Conservation (phyloP, 2,329 filamentous ascomycete species). For the Fusarium scirpi region DNA sequence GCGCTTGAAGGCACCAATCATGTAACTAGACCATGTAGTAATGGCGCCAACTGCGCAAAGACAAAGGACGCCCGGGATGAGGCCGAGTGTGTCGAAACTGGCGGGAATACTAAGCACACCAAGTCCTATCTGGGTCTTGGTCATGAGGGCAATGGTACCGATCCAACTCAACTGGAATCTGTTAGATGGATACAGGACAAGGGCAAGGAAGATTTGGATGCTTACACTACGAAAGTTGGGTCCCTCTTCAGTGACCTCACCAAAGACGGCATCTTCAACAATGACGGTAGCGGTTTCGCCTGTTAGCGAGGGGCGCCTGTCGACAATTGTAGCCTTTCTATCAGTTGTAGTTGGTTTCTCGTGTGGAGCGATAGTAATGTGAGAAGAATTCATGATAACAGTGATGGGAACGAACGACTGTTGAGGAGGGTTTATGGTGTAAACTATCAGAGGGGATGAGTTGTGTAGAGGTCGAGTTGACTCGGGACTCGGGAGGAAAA, state of each 20-base stretch:
- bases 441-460: background rate
- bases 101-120: constrained; percentile 63
- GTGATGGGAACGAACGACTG: background rate
- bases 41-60: constrained; percentile 56
- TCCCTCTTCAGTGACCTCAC: constrained; percentile 42
- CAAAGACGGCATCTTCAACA: constrained; percentile 37
- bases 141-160: constrained; percentile 58
- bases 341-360: background rate
- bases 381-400: constrained; percentile 2
- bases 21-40: constrained; percentile 62
- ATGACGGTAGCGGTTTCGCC: background rate
- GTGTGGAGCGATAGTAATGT: background rate
- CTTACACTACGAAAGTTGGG: constrained; percentile 50
- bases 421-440: background rate
- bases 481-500: background rate
- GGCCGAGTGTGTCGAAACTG: constrained; percentile 59
- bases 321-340: constrained; percentile 5
- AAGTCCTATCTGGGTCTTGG: constrained; percentile 60
- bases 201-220: background rate
- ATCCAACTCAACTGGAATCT: constrained; percentile 55
- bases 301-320: constrained; percentile 11
- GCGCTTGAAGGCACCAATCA: constrained; percentile 64
- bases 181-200: background rate
- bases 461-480: background rate
- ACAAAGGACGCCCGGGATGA: constrained; percentile 62